Base-by-base conservation (phyloP, 2,329 filamentous ascomycete species). In the Exophiala viscosa region DNA sequence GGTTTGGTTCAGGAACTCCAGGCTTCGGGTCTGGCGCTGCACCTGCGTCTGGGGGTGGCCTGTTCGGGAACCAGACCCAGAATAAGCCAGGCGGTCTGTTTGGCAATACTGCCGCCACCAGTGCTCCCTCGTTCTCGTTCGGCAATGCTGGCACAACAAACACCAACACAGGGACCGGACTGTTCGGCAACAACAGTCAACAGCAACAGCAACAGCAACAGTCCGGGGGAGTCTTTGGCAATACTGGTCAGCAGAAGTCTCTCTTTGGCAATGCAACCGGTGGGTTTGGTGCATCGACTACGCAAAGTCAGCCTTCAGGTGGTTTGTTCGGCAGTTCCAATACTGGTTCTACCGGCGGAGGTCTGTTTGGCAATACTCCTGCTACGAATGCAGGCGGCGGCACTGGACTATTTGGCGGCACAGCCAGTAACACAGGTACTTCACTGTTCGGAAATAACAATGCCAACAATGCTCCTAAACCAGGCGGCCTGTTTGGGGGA, bases 381-480 rank as follows among this genome's bases (percentile, higher is more conserved):
- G 34, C 33, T 36, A 55, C 32, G 36, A 58, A 50, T 34, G 43
- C 50, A 73, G 68, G 64, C 54, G 68, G 70, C 36, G 72, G 73
- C 8, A 67, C 71, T 41, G 70, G 74, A 34, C 34, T 58, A 11
- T 58, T 58, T 20, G 52, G 52, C 17, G 59, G 42, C 10, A 46
- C 40, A 13, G 57, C 36, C 28, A 65, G 57, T 34, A 65, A 45
- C 17, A 11, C 61, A 67, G 73, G 38, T 47, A 63, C 64, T 40
- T 65, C 68, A 34, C 66, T 76, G 10, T 76, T 76, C 46, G 73
- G 71, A 62, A 36, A 70, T n/a, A n/a, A 64, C 66, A 77, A 60
- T 72, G 69, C 41, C 79, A 82, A 61, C 75, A 74, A 63, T 75
- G 79, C 60, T 73, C 68, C 65, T 52, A 69, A 71, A 39, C 73